A percentile compares a stretch with the other conserved stretches of the same genome.
Conservation (phyloP, 257 asterid species). For the Penstemon barbatus region DNA sequence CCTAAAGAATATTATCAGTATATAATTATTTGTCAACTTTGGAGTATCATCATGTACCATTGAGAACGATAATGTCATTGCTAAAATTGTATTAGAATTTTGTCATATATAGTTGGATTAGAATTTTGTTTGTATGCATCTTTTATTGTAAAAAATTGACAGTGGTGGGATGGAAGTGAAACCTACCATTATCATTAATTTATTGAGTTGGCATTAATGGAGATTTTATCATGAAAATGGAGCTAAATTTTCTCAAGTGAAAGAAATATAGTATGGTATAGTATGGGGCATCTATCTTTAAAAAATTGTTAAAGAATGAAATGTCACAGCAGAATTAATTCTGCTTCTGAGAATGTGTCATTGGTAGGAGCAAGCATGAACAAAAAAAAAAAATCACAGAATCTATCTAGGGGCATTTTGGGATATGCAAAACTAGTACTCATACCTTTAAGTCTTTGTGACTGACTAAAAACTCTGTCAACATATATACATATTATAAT, state of each 20-base stretch:
- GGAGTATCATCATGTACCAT: too few species aligned
- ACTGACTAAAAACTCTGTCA: too few species aligned
- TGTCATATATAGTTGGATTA: too few species aligned
- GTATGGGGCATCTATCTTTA: too few species aligned
- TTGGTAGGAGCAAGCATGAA: conserved; percentile 20
- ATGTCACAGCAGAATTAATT: conserved; percentile 1
- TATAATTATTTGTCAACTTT: too few species aligned
- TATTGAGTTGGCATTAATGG: conserved; percentile 22
- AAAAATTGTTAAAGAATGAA: conserved; percentile 5
- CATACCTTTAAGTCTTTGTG: too few species aligned
- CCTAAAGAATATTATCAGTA: too few species aligned
- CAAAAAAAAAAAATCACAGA: too few species aligned
- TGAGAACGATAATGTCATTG: too few species aligned
- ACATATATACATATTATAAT: too few species aligned
- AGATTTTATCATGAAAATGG: not conserved
- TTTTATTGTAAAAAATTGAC: not conserved
- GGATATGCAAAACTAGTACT: not conserved
- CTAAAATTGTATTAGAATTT: too few species aligned
- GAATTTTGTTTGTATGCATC: too few species aligned
- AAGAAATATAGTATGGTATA: not conserved
- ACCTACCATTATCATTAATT: conserved; percentile 2
- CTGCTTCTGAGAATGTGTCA: conserved; percentile 28
- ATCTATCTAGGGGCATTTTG: conserved; percentile 33
- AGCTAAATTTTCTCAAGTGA: not conserved
- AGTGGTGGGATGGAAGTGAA: conserved; percentile 5